A percentile compares a stretch with the other conserved stretches of the same genome.
Evolutionary conservation across 257 asterid species (phyloP).

Genomic region (Petrea volubilis): DNA sequence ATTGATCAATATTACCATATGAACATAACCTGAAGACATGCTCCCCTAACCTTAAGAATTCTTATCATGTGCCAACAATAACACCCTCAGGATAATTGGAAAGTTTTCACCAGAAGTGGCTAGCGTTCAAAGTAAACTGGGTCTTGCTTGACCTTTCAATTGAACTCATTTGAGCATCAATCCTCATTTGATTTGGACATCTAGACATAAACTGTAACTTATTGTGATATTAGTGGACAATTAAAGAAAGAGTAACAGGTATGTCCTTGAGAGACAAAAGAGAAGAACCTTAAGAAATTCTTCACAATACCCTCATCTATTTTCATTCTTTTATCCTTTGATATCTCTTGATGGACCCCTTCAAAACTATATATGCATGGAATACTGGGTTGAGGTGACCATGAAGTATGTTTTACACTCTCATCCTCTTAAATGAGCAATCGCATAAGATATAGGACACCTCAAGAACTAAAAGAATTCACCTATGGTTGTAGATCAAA

Average conservation of each 20-base stretch:
- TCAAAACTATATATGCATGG: neutral
- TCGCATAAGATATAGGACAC: neutral
- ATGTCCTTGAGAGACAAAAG: neutral
- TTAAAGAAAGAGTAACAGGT: neutral
- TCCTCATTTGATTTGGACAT: too few species aligned
- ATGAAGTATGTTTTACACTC: too few species aligned
- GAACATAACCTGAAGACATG: too few species aligned
- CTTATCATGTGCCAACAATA: neutral
- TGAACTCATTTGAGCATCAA: too few species aligned
- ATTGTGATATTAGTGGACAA: too few species aligned
- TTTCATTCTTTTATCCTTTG: neutral
- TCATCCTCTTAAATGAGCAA: neutral
- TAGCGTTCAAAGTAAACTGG: too few species aligned
- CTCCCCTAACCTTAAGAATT: too few species aligned
- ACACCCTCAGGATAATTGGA: too few species aligned
- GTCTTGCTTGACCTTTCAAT: too few species aligned
- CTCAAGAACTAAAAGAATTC: neutral
- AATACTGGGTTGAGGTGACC: neutral
- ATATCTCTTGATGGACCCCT: neutral
- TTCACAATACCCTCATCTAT: neutral
- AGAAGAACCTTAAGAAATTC: neutral
- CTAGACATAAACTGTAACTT: too few species aligned
- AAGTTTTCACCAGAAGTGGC: too few species aligned
- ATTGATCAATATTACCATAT: too few species aligned
- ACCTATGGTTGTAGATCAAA: neutral